phyloP scores from a whole-genome alignment of 78 protist genomes.

The Paratrimastix pyriformis region DNA sequence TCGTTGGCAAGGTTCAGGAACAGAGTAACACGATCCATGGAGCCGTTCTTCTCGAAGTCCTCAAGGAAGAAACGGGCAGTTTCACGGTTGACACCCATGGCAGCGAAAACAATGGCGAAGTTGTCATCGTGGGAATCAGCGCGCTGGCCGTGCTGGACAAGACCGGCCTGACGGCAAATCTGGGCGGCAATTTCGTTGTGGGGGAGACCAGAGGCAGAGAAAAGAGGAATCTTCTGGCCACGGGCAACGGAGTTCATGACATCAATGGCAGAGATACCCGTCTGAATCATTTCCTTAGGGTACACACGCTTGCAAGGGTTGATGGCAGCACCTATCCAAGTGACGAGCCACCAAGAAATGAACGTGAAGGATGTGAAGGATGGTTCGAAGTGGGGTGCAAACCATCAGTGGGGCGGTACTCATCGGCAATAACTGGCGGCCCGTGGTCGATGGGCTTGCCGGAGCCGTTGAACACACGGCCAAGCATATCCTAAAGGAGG shows the following conservation, averaged over 20 bases:
- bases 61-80: constrained; percentile 97
- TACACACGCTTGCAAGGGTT: constrained; percentile 91
- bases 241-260: constrained; percentile 97
- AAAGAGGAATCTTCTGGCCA: constrained; percentile 99
- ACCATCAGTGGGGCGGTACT: constrained; percentile 86
- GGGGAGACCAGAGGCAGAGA: constrained; percentile 98
- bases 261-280: constrained; percentile 98
- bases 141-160: constrained; percentile 67
- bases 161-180: constrained; percentile 95
- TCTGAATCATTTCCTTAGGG: constrained; percentile 99
- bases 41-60: constrained; percentile 90
- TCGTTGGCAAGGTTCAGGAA: constrained; percentile 98
- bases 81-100: constrained; percentile 98
- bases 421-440: constrained; percentile 89
- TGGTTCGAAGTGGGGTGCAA: not conserved
- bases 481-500: constrained; percentile 98
- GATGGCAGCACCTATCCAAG: constrained; percentile 75
- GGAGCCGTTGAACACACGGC: constrained; percentile 96
- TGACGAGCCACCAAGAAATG: not conserved
- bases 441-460: constrained; percentile 97
- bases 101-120: constrained; percentile 99
- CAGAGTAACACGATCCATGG: constrained; percentile 85
- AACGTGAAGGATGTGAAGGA: too few species aligned
- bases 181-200: constrained; percentile 98
- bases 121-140: constrained; percentile 76